Conservation (phyloP, 1,284 basidiomycete species). For the Pterulicium gracile region DNA sequence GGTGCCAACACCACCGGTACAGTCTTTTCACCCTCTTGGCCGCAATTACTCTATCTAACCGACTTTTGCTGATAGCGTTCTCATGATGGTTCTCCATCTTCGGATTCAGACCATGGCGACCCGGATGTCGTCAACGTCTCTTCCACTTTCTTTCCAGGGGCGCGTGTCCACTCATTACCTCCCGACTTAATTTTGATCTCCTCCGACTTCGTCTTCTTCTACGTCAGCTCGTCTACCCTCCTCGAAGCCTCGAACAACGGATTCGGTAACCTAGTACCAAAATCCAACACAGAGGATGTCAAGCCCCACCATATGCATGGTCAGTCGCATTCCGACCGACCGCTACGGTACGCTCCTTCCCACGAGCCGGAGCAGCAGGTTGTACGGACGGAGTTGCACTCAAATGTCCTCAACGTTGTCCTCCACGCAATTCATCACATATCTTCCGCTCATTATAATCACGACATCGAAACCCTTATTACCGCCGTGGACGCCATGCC, state of each 20-base stretch:
- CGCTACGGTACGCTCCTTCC: slow-evolving; percentile 11
- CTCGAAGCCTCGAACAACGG: slow-evolving; percentile 39
- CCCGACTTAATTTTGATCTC: slow-evolving; percentile 59
- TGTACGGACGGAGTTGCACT: slow-evolving; percentile 24
- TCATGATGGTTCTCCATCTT: slow-evolving; percentile 34
- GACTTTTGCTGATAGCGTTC: slow-evolving; percentile 28
- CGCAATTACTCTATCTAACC: slow-evolving; percentile 2
- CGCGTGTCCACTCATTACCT: slow-evolving; percentile 38
- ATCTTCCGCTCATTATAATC: slow-evolving; percentile 50
- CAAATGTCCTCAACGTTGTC: slow-evolving; percentile 47
- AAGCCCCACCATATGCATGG: no score
- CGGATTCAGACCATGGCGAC: slow-evolving; percentile 27
- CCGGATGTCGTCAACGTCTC: slow-evolving; percentile 57
- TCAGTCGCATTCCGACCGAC: slow-evolving; percentile 3
- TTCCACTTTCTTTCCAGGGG: slow-evolving; percentile 66
- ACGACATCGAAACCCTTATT: slow-evolving; percentile 36
- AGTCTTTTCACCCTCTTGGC: slow-evolving; percentile 16
- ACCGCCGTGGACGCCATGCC: slow-evolving; percentile 34
- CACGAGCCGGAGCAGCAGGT: slow-evolving; percentile 27
- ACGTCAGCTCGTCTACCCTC: slow-evolving; percentile 43
- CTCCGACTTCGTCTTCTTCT: slow-evolving; percentile 68
- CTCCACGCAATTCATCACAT: slow-evolving; percentile 51
- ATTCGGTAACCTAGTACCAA: slow-evolving; percentile 37
- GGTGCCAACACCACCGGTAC: slow-evolving; percentile 58
- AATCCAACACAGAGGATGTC: neutral